Evolutionary conservation across 768 basidiomycete genomes (phyloP), one percentile per base, ranked within the genome.

Genomic region (Boletus pseudo-olivaceus): DNA sequence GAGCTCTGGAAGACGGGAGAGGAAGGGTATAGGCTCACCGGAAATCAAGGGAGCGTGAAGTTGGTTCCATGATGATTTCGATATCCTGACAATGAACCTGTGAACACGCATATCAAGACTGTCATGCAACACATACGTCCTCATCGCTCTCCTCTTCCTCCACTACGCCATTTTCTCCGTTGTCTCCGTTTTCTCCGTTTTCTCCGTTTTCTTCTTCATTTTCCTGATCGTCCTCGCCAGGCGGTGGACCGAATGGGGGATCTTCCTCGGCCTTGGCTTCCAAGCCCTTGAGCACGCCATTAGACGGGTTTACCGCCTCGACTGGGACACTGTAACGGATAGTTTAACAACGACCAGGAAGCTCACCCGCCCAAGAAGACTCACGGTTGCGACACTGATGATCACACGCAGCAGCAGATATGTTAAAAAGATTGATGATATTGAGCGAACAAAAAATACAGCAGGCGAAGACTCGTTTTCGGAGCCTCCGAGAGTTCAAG

Each of bases 61-160:
- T 75, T 3, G 84, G 84, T 63, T 96, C 91, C 83, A 92, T 87
- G 51, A 96, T 93, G 60, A 96, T 89, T 75, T 96, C 93, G 58
- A 96, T 78, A 67, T 96, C 86, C 87, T 92, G 54, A 40, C 6
- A 26, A 52, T 32, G 34, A 38, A 51, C 23, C 35, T 10, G 39
- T 66, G 46, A 62, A 42, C 37, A 34, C 30, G 26, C 38, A 46
- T 29, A 42, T 9, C 2, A 34, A 55, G 50, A 29, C 8, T 20
- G 43, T 51, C 42, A 58, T 44, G 38, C 44, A 26, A 46, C 34
- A 62, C 66, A 30, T 58, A 84, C 85, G 57, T 74, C 79, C 29
- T 80, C 79, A 6, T 78, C 78, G 37, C 75, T 76, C 43, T 73
- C 73, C 39, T 74, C 76, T 8, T 71, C 75, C 62, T 78, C 80